Evolutionary conservation across 257 asterid species (phyloP).

Genomic region (Craterostigma plantagineum): DNA sequence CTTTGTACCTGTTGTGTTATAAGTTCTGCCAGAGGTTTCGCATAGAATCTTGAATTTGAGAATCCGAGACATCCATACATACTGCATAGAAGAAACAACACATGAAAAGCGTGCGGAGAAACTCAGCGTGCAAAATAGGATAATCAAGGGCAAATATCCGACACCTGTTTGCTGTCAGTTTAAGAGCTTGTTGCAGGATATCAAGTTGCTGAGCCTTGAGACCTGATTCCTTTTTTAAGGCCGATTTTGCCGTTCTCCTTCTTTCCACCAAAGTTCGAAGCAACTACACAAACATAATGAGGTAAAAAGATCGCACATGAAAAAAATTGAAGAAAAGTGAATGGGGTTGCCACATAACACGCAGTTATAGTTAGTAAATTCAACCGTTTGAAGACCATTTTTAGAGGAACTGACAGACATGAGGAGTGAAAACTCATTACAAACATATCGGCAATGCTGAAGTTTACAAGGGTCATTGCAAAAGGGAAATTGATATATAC

Average conservation of each 20-base stretch:
- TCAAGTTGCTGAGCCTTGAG: conserved; percentile 82
- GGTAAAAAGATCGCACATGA: conserved; percentile 1
- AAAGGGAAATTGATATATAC: conserved; percentile 19
- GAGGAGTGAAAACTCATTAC: too few relatives aligned
- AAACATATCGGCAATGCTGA: too few relatives aligned
- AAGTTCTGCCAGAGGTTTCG: conserved; percentile 92
- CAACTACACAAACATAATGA: conserved; percentile 27
- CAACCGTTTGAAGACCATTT: too few relatives aligned
- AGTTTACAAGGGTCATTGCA: neutral
- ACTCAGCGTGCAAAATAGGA: conserved; percentile 12
- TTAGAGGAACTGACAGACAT: too few relatives aligned
- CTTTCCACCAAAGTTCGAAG: conserved; percentile 82
- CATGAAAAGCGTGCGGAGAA: conserved; percentile 6
- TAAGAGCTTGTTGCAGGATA: conserved; percentile 93
- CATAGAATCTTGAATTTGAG: conserved; percentile 91
- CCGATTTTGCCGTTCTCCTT: conserved; percentile 57
- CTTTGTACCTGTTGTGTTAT: conserved; percentile 60
- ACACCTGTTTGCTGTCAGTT: conserved; percentile 94
- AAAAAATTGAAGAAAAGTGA: too few relatives aligned
- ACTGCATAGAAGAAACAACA: conserved; percentile 27
- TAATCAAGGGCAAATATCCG: conserved; percentile 4
- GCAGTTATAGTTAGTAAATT: too few relatives aligned
- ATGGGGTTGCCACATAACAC: too few relatives aligned
- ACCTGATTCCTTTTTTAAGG: conserved; percentile 72
- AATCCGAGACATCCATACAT: conserved; percentile 98